A percentile compares a stretch with the other conserved stretches of the same genome.
phyloP scores from a whole-genome alignment of 805 yeast genomes.

The Metschnikowia amazonensis region DNA sequence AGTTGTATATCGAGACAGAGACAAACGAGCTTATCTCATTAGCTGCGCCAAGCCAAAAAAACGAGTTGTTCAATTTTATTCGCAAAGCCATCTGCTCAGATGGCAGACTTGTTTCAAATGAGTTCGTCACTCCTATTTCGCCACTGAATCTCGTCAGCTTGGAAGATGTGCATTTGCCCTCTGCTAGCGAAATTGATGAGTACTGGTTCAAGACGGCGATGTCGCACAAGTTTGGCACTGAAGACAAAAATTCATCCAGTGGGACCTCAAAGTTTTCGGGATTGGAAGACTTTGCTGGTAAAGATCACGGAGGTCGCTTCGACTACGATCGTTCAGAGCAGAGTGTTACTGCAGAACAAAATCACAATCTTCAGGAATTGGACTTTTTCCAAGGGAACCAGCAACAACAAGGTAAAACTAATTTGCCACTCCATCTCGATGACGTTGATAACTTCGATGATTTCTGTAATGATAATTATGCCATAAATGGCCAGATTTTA shows the following conservation, averaged over 20 bases:
- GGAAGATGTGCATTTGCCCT: constrained; percentile 7
- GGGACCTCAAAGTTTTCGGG: constrained; percentile 24
- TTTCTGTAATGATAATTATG: constrained; percentile 21
- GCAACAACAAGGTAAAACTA: constrained; percentile 7
- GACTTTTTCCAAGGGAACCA: constrained; percentile 11
- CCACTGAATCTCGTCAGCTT: constrained; percentile 26
- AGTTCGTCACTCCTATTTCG: constrained; percentile 35
- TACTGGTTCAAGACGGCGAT: constrained; percentile 20
- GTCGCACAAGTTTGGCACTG: constrained; percentile 13
- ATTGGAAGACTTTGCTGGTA: constrained; percentile 23
- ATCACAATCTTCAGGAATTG: constrained; percentile 5
- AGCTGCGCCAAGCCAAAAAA: constrained; percentile 18
- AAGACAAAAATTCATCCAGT: constrained; percentile 22
- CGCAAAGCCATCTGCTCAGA: constrained; percentile 38
- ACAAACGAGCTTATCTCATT: constrained; percentile 22
- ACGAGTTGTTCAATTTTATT: constrained; percentile 23
- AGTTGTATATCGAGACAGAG: constrained; percentile 23
- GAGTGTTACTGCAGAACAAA: not conserved
- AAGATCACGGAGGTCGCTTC: constrained; percentile 31
- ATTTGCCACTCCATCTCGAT: constrained; percentile 6
- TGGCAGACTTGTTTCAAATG: constrained; percentile 39
- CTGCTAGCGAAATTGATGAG: constrained; percentile 26
- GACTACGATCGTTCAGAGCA: constrained; percentile 13
- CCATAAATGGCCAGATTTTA: constrained; percentile 21
- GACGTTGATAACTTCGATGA: constrained; percentile 19